Base-by-base conservation (phyloP, 441 rosid species). In the Brassica balearica region DNA sequence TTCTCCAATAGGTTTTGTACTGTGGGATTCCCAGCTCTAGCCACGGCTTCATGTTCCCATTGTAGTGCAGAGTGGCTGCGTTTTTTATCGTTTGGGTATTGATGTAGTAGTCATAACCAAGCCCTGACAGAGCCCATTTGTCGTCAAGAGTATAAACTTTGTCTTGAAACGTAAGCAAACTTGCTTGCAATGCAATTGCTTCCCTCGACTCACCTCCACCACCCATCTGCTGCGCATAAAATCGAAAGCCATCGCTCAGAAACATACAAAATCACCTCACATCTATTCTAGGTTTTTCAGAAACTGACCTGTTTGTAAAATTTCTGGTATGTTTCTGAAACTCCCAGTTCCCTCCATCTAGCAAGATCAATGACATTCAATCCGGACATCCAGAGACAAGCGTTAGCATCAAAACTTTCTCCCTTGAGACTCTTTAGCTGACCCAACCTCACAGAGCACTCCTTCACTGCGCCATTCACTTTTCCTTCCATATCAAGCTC, bases 21-120 rank as follows among this genome's bases (percentile, higher is more conserved):
- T 84, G 86, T 2, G 89, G 90, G 81, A 95, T 93, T 72, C 99
- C 99, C 71, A 95, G 78, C 81, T 95, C 99, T 38, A 93, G 91
- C 99, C 99, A 95, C 68, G 97, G 98, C 86, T 95, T 95, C 97
- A 93, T 89, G 82, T 90, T 88, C 73, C 99, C 99, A 77, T 95
- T 95, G 55, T 88, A 95, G 85, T 95, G 99, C 85, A 95, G 70
- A 6, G 90, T 86, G 43, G 89, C 87, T 72, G 96, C 97, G 67
- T 80, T 85, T 82, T 81, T 85, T 70, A 88, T 85, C 78, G 55
- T 77, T 78, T 85, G 62, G 53, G 36, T 71, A 65, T 80, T 68
- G 62, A 91, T 81, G 61, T 80, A 85, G 82, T 83, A 82, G 75
- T 88, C 89, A 84, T 92, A 90, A 76, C 97, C 97, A 61, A 93